These are phyloP conservation scores for Populus deltoides DNA, from an alignment of 345 rosid species.

Conservation along the genomic window DNA sequence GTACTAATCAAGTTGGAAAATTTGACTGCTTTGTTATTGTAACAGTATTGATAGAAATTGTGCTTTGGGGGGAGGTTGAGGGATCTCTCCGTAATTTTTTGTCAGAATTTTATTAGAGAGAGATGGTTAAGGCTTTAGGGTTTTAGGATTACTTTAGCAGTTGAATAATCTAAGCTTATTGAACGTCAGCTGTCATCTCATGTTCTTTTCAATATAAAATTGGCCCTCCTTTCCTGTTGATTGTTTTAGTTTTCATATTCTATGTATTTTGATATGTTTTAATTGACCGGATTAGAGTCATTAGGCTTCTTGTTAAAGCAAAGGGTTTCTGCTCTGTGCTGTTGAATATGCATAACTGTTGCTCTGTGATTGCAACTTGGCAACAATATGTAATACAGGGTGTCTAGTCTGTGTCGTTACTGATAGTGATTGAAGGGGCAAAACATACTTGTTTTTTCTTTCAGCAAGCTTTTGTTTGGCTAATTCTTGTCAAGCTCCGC, in stretches of 20 bases:
- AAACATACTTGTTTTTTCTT: too few relatives aligned
- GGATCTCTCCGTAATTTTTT: background rate
- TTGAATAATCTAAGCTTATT: constrained; percentile 5
- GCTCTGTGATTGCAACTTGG: background rate
- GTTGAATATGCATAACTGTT: background rate
- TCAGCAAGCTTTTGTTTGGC: too few relatives aligned
- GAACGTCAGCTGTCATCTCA: background rate
- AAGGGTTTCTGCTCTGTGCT: background rate
- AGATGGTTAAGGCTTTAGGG: background rate
- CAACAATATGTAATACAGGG: background rate
- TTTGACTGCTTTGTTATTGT: background rate
- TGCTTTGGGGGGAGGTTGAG: background rate
- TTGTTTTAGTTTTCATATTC: background rate
- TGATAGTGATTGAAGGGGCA: background rate
- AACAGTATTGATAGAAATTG: background rate
- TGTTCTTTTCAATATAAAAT: constrained; percentile 1
- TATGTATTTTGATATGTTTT: background rate
- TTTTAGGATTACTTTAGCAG: background rate
- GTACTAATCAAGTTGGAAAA: background rate
- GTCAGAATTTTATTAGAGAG: background rate
- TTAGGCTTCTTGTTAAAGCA: background rate
- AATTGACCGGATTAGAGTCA: background rate
- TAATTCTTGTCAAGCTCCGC: too few relatives aligned
- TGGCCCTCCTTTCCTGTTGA: background rate
- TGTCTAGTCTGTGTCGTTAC: too few relatives aligned